A percentile compares a stretch with the other conserved stretches of the same genome.
Evolutionary conservation across 345 rosid species (phyloP).

Genomic region (Brassica nigra): DNA sequence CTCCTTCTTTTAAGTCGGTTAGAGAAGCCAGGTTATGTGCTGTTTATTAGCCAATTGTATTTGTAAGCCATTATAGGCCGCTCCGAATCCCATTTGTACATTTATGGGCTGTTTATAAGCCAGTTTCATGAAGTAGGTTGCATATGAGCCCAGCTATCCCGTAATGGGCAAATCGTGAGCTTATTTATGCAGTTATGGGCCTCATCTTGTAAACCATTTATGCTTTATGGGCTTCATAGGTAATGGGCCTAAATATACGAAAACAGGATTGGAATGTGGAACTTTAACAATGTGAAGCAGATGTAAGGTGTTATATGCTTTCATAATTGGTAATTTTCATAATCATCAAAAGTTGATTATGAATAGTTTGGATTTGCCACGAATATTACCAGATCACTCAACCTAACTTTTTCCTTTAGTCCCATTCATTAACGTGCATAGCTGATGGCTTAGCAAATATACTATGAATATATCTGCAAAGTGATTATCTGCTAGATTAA

Average conservation of each 20-base stretch:
- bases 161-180: not conserved
- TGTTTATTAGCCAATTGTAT: not conserved
- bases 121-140: not conserved
- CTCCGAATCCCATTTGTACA: not conserved
- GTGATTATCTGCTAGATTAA: not conserved
- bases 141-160: not conserved
- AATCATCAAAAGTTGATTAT: not conserved
- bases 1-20: not conserved
- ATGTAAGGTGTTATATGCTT: not conserved
- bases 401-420: not conserved
- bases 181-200: not conserved
- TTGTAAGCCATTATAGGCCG: not conserved
- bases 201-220: not conserved
- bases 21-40: not conserved
- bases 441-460: not conserved
- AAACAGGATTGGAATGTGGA: not conserved
- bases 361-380: constrained; percentile 22
- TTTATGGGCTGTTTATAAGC: not conserved
- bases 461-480: not conserved
- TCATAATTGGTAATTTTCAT: not conserved
- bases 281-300: not conserved
- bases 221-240: not conserved
- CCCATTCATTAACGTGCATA: constrained; percentile 12
- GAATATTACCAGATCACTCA: constrained; percentile 1
- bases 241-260: not conserved